Base-by-base conservation (phyloP, 2,329 filamentous ascomycete genomes). In the Xylariales sp. region DNA sequence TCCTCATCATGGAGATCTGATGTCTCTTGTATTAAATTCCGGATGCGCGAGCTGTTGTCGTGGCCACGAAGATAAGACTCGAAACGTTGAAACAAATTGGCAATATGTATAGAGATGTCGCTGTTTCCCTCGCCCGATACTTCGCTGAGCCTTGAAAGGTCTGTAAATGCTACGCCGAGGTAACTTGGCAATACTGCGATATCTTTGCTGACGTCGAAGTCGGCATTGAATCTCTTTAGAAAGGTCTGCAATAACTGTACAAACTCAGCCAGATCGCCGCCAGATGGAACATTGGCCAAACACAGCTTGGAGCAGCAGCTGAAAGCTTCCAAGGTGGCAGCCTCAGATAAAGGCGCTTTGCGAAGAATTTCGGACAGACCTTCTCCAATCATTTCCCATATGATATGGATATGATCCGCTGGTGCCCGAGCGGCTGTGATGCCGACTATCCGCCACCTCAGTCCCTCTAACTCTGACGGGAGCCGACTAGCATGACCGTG, bases 381-480 rank as follows among this genome's bases (percentile, higher is more conserved):
- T 10, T 49, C 40, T 35, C 55, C 55, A 21, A 52, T 46, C 16
- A 51, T 49, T 8, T 46, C 46, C 50, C 55, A 59, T 11, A 61
- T 49, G 24, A 46, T 46, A 16, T 52, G 42, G 14, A 51, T 48
- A 3, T 53, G 47, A 3, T 51, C 47, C 12, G 54, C 48, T 18
- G 46, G 45, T 38, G 50, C 52, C 57, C 57, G 59, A 14, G 51
- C 50, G 24, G 52, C 52, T 31, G 58, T 45, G 18, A 31, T 50
- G 10, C 56, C 46, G 6, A 53, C 47, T 34, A 61, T 46, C 12
- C 53, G 52, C 56, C 57, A 61, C 43, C 49, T 53, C n/a, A 60
- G 44, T 5, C 49, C 51, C 12, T 46, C 36, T n/a, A 59, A 46
- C 6, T 39, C 44, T 15, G 53, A 43, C 12, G 60, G 33, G 5